A percentile compares a stretch with the other conserved stretches of the same genome.
Evolutionary conservation across 2,329 filamentous ascomycete species (phyloP).

Genomic region (Diatrype stigma): DNA sequence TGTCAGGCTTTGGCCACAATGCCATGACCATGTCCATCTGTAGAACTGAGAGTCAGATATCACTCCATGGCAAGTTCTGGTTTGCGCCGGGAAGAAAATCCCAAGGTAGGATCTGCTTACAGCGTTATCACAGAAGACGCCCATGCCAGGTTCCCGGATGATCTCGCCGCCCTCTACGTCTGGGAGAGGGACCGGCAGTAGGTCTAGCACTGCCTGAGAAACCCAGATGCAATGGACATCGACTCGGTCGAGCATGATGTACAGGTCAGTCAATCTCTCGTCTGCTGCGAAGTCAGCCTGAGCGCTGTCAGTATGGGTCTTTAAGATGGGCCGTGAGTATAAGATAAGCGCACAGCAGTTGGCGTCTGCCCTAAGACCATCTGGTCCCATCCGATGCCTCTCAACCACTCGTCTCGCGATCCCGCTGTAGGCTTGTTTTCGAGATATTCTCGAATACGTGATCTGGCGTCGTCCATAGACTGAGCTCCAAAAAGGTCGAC

Average conservation of each 20-base stretch:
- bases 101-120: not conserved
- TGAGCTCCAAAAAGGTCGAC: constrained; percentile 58
- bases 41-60: not conserved
- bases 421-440: constrained; percentile 46
- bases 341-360: constrained; percentile 47
- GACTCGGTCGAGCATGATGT: constrained; percentile 66
- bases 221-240: constrained; percentile 70
- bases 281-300: constrained; percentile 53
- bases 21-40: constrained; percentile 56
- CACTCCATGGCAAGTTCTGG: not conserved
- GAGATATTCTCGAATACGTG: constrained; percentile 49
- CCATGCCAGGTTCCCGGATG: constrained; percentile 54
- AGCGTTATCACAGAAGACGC: constrained; percentile 71
- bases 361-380: constrained; percentile 62
- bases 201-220: constrained; percentile 56
- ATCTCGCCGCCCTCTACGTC: constrained; percentile 62
- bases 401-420: constrained; percentile 54
- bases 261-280: constrained; percentile 47
- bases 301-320: constrained; percentile 6
- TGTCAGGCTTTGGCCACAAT: constrained; percentile 53
- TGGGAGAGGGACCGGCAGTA: constrained; percentile 50
- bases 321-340: not conserved
- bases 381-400: constrained; percentile 70
- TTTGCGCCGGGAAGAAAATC: not conserved
- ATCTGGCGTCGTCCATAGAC: constrained; percentile 51